These are phyloP conservation scores for Serendipita sp. DNA, from an alignment of 768 basidiomycete species.

Conservation along the genomic window DNA sequence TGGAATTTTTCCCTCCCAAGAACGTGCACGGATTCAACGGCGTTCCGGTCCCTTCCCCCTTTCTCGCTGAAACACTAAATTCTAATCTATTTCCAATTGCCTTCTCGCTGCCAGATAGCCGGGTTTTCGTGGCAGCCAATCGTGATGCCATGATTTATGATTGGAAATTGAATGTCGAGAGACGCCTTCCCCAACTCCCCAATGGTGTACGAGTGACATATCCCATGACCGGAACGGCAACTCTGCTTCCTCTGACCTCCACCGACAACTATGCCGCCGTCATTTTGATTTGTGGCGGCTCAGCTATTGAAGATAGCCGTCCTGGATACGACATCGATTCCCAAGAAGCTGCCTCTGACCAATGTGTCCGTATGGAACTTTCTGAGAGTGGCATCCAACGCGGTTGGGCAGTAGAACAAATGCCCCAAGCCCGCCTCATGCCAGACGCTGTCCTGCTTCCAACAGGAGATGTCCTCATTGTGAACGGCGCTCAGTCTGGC, in stretches of 20 bases:
- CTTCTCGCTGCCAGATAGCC: constrained; percentile 53
- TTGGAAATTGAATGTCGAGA: constrained; percentile 49
- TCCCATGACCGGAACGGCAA: constrained; percentile 60
- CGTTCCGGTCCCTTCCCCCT: constrained; percentile 43
- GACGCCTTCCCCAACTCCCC: constrained; percentile 47
- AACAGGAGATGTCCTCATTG: constrained; percentile 52
- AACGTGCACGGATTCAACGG: constrained; percentile 50
- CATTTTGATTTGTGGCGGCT: constrained; percentile 65
- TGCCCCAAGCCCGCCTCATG: constrained; percentile 64
- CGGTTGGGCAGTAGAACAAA: constrained; percentile 62
- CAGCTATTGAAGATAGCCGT: constrained; percentile 42
- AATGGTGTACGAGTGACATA: constrained; percentile 71
- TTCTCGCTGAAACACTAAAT: constrained; percentile 54
- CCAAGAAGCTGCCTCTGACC: constrained; percentile 52
- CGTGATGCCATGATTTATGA: constrained; percentile 66
- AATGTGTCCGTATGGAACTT: constrained; percentile 55
- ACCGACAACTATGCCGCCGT: constrained; percentile 49
- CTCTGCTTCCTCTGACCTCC: constrained; percentile 56
- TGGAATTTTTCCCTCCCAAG: constrained; percentile 75
- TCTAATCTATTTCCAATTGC: constrained; percentile 75
- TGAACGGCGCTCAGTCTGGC: constrained; percentile 60
- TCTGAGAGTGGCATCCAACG: constrained; percentile 44
- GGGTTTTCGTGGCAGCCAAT: constrained; percentile 62
- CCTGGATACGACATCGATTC: constrained; percentile 51
- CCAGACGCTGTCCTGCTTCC: constrained; percentile 69